phyloP scores from a whole-genome alignment of 257 asterid species.

The Gentiana dahurica region DNA sequence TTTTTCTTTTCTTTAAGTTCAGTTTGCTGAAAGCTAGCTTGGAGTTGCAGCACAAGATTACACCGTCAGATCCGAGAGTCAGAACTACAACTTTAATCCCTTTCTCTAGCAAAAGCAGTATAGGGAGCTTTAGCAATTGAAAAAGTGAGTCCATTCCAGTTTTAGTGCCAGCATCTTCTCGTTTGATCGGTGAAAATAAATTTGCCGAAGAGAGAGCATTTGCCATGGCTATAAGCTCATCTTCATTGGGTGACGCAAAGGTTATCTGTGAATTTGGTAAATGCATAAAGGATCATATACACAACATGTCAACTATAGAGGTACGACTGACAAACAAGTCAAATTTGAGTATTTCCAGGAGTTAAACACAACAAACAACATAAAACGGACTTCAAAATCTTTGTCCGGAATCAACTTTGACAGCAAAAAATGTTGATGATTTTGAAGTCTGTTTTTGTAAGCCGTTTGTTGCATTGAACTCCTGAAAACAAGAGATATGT shows the following conservation, averaged over 20 bases:
- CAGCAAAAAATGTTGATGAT: too few relatives aligned
- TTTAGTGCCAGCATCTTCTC: constrained; percentile 13
- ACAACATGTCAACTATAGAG: too few relatives aligned
- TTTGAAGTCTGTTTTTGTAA: too few relatives aligned
- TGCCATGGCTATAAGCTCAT: constrained; percentile 95
- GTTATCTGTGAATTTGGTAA: constrained; percentile 33
- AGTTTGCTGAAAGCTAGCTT: constrained; percentile 20
- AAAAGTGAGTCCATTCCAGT: constrained; percentile 38
- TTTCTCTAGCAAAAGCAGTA: constrained; percentile 59
- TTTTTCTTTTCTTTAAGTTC: constrained; percentile 10
- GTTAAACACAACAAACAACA: too few relatives aligned
- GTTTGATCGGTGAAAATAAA: constrained; percentile 33
- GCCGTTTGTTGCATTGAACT: too few relatives aligned
- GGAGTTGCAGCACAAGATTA: constrained; percentile 54
- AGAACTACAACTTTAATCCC: constrained; percentile 67
- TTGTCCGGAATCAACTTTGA: too few relatives aligned
- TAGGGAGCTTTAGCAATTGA: constrained; percentile 62
- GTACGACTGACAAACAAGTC: too few relatives aligned
- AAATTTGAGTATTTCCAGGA: too few relatives aligned
- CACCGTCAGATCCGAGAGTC: constrained; percentile 78
- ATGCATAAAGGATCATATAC: too few relatives aligned
- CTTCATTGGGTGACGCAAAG: constrained; percentile 86
- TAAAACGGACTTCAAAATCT: too few relatives aligned
- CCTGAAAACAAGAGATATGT: too few relatives aligned
- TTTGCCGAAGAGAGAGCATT: constrained; percentile 45